Conservation (phyloP, 768 basidiomycete species). For the Astraeus odoratus region DNA sequence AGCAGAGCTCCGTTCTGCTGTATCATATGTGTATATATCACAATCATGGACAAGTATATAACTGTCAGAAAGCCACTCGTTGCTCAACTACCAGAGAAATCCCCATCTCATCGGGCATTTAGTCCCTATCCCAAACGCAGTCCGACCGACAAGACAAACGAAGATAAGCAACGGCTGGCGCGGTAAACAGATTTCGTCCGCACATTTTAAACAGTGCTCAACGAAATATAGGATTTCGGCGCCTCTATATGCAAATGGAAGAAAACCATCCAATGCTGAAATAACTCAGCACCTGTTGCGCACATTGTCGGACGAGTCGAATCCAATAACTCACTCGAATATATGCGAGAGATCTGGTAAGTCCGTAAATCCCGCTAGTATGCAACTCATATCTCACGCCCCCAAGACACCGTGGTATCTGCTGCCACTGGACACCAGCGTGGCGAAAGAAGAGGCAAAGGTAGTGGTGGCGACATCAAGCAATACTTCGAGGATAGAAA, state of each 20-base stretch:
- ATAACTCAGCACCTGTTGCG: slow-evolving; percentile 55
- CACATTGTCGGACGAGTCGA: slow-evolving; percentile 55
- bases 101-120: not conserved
- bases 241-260: slow-evolving; percentile 24
- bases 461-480: slow-evolving; percentile 22
- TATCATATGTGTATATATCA: slow-evolving; percentile 4
- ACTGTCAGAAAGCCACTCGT: slow-evolving; percentile 16
- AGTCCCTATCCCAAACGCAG: slow-evolving; percentile 8
- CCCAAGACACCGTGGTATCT: slow-evolving; percentile 51
- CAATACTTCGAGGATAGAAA: slow-evolving; percentile 39
- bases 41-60: slow-evolving; percentile 23
- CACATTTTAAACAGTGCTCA: not conserved
- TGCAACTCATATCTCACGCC: not conserved
- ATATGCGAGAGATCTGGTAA: slow-evolving; percentile 54
- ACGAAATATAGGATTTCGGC: slow-evolving; percentile 22
- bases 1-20: not conserved
- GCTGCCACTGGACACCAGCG: slow-evolving; percentile 66
- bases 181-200: slow-evolving; percentile 7
- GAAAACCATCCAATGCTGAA: slow-evolving; percentile 33
- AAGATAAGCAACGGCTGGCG: slow-evolving; percentile 14
- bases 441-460: slow-evolving; percentile 38
- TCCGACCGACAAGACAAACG: slow-evolving; percentile 6
- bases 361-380: slow-evolving; percentile 8
- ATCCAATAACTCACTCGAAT: slow-evolving; percentile 76
- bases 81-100: not conserved